Evolutionary conservation across 108 stramenopile species (phyloP).

Genomic region (Cyclotella atomus): DNA sequence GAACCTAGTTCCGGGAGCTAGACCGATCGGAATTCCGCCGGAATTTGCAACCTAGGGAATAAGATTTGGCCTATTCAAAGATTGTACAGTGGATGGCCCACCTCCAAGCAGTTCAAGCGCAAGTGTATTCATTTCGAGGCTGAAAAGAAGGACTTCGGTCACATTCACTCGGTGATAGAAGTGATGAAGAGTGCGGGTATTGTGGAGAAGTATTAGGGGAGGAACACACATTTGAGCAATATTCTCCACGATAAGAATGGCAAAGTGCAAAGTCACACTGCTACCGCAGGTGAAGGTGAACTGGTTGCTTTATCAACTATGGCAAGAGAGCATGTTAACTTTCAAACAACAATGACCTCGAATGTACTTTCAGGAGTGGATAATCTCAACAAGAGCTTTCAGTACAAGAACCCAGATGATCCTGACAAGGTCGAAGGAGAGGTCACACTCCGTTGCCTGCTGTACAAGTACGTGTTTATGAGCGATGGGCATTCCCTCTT

Average conservation of each 20-base stretch:
- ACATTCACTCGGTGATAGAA: not conserved
- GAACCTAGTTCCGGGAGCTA: too few relatives aligned
- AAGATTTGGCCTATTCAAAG: too few relatives aligned
- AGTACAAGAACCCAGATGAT: not conserved
- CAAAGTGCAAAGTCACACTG: not conserved
- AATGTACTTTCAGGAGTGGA: not conserved
- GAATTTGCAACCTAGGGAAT: too few relatives aligned
- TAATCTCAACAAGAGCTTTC: not conserved
- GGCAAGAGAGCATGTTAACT: not conserved
- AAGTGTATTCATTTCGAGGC: too few relatives aligned
- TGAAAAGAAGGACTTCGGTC: not conserved
- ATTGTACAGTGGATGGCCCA: too few relatives aligned
- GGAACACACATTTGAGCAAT: not conserved
- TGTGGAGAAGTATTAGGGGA: not conserved
- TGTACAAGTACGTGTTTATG: too few relatives aligned
- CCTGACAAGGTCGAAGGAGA: not conserved
- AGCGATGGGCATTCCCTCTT: not conserved
- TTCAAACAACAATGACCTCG: not conserved
- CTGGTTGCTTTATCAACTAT: not conserved
- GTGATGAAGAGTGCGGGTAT: not conserved
- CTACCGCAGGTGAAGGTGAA: not conserved
- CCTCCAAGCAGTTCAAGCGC: too few relatives aligned
- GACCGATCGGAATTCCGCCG: too few relatives aligned
- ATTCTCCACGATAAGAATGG: not conserved
- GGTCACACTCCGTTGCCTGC: not conserved